Base-by-base conservation (phyloP, 345 rosid species). In the Cardamine resedifolia region DNA sequence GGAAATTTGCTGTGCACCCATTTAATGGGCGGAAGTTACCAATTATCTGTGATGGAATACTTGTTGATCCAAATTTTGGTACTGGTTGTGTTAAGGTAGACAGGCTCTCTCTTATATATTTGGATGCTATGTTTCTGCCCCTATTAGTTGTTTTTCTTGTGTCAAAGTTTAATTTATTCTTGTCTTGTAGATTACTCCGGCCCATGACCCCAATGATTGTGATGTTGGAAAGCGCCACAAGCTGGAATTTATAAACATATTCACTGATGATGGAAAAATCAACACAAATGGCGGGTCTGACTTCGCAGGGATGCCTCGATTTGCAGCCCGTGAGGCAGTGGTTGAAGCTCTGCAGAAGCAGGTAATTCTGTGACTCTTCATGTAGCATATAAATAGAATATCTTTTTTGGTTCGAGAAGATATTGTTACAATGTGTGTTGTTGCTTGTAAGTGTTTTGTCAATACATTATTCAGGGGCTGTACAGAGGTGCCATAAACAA, bases 51-150 rank as follows among this genome's bases (percentile, higher is more conserved):
- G 99, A 95, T 81, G 82, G 80, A 33, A 73, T 79, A 55, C 92
- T 95, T 66, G 98, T 95, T 72, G 97, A 88, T 85, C 96, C 90
- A 3, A 81, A 57, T 6, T 95, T 95, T 74, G 98, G 99, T 57
- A 95, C 99, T 75, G 99, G 99, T 68, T 96, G 96, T 77, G 99
- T 95, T 51, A 95, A 95, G 98, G 96, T 90, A n/a, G n/a, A 27
- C 57, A 38, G 20, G 18, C 68, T 80, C 6, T 21, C 31, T 44
- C 58, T 21, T 68, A 12, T 62, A 55, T 41, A 72, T 30, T 27
- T 28, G 38, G 65, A 72, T 72, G 47, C 34, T 70, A 39, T 31
- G 65, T 44, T 58, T 28, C 10, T 59, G 24, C 23, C n/a, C 19
- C 58, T 79, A 7, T 33, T 30, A 24, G 20, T 7, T 72, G 7